Base-by-base conservation (phyloP, 345 rosid genomes). In the Eucalyptus regnans region DNA sequence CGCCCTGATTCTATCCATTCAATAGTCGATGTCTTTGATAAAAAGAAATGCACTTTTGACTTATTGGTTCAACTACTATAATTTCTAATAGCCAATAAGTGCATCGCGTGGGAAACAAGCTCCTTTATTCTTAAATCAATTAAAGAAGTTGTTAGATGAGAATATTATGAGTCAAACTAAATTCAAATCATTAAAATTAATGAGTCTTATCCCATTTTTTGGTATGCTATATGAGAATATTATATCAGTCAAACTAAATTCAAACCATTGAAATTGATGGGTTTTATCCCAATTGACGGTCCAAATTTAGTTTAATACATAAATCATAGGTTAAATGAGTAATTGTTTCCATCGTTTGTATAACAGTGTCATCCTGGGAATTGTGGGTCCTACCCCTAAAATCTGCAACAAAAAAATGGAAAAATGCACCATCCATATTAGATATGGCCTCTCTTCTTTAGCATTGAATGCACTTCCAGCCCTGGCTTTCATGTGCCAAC, bases 1-100 rank as follows among this genome's bases (percentile, higher is more conserved):
- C 4, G 0, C 23, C 1, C 1, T 0, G 2, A 68, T 31, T 31
- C 10, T 31, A 16, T 66, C 23, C 22, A 31, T 66, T 13, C 22
- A 66, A 66, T 15, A 16, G 4, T 17, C 4, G 43, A 68, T 8
- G 43, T 31, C 20, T 16, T 31, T 31, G 80, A 43, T n/a, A 14
- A 68, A 66, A 66, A 66, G 7, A 66, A 16, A 8, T 64, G 20
- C 80, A 31, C 43, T 68, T 68, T 33, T 16, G 2, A 37, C 23
- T 20, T 1, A 8, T 68, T 66, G 22, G 43, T 31, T 33, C 80
- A 8, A 68, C 12, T 15, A 1, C 18, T 0, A 22, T 31, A 68
- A 33, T 31, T 68, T 68, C 43, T n/a, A 31, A 68, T 31, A 5
- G 12, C 79, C 79, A 15, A 31, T 66, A 66, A 66, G 79, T 9